Percentiles rank a stretch among this genome's conserved stretches.
Evolutionary conservation across 2,329 filamentous ascomycete species (phyloP).

Genomic region (Rhynchosporium secalis): DNA sequence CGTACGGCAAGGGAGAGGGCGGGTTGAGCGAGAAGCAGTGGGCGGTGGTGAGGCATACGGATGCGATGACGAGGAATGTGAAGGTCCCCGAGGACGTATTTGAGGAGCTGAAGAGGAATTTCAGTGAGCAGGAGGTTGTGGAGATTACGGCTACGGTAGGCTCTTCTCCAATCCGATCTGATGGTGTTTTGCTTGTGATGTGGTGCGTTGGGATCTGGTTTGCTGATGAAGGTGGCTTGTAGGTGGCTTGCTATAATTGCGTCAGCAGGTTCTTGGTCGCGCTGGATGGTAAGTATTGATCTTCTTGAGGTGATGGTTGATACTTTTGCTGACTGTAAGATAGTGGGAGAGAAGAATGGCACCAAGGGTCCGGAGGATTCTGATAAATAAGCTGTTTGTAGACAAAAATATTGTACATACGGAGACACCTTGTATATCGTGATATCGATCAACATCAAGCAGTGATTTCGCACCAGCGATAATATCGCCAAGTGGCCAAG

Average conservation of each 20-base stretch:
- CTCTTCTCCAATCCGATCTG: background rate
- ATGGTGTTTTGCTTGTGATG: background rate
- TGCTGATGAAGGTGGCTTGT: background rate
- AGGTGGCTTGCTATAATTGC: constrained; percentile 77
- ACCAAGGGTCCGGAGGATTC: constrained; percentile 19
- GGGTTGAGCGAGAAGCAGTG: constrained; percentile 53
- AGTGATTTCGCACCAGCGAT: too few species aligned
- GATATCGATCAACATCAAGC: too few species aligned
- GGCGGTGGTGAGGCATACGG: constrained; percentile 71
- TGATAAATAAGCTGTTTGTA: constrained; percentile 1
- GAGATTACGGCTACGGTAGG: constrained; percentile 71
- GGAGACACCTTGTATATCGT: background rate
- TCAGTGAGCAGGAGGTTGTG: constrained; percentile 71
- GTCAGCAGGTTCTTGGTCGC: constrained; percentile 83
- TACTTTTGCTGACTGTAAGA: constrained; percentile 14
- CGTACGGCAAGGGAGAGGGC: constrained; percentile 33
- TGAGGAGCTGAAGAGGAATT: constrained; percentile 57
- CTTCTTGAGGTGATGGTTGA: background rate
- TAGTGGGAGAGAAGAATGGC: constrained; percentile 39
- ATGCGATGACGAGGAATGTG: constrained; percentile 80
- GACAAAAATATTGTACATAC: background rate
- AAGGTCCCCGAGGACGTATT: constrained; percentile 70
- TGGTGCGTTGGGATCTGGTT: background rate
- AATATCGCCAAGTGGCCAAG: too few species aligned
- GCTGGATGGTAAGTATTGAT: constrained; percentile 62